A percentile compares a stretch with the other conserved stretches of the same genome.
Conservation (phyloP, 108 stramenopile genomes). For the Skeletonema grethae region DNA sequence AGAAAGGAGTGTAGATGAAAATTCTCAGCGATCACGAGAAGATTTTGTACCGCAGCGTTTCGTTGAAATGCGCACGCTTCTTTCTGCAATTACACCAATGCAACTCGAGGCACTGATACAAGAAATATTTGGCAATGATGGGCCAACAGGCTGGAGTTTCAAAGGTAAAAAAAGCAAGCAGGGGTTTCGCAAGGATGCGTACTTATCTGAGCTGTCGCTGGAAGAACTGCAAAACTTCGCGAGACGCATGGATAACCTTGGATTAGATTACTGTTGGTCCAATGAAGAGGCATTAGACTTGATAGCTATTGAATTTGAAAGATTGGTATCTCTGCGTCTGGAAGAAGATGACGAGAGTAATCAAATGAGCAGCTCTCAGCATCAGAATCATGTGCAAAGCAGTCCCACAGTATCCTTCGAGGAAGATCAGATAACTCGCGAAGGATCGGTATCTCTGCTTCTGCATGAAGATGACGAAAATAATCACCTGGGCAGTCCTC, state of each 20-base stretch:
- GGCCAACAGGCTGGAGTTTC: not conserved
- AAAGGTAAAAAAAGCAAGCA: slow-evolving; percentile 12
- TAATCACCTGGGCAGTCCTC: not conserved
- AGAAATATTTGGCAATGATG: slow-evolving; percentile 27
- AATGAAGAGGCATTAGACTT: slow-evolving; percentile 32
- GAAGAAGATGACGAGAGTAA: not conserved
- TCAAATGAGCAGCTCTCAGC: not conserved
- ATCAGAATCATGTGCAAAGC: not conserved
- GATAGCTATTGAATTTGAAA: slow-evolving; percentile 38
- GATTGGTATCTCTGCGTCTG: slow-evolving; percentile 29
- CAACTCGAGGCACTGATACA: slow-evolving; percentile 35
- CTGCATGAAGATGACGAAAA: not conserved
- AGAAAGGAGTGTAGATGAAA: not conserved
- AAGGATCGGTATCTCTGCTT: slow-evolving; percentile 19
- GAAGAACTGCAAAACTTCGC: slow-evolving; percentile 28
- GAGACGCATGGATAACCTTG: slow-evolving; percentile 12
- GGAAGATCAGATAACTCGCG: slow-evolving; percentile 11
- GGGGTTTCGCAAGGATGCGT: slow-evolving; percentile 34
- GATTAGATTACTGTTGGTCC: slow-evolving; percentile 20
- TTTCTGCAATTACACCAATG: slow-evolving; percentile 28
- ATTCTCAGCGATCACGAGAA: not conserved
- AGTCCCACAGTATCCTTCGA: not conserved
- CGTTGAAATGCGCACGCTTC: slow-evolving; percentile 35
- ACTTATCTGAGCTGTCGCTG: slow-evolving; percentile 19
- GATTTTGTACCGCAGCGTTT: slow-evolving; percentile 26